Percentiles rank a stretch among this genome's conserved stretches.
Evolutionary conservation across 495 filamentous ascomycete genomes (phyloP).

Genomic region (Cryomyces minteri): DNA sequence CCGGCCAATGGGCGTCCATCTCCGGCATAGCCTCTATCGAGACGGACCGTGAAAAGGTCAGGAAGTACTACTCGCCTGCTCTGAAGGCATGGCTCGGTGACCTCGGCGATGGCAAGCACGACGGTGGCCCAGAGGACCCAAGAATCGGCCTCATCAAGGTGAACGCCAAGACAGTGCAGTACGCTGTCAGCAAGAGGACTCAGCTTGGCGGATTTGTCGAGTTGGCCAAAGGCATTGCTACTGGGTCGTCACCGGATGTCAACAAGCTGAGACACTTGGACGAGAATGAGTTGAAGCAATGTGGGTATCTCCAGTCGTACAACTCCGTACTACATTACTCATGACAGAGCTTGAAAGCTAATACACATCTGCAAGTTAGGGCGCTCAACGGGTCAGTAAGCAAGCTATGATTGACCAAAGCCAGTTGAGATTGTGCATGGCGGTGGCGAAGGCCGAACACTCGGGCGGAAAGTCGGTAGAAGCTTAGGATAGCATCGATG

Average conservation of each 20-base stretch:
- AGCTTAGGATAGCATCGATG: no score
- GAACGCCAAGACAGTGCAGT: slow-evolving; percentile 41
- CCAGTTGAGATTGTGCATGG: no score
- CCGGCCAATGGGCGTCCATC: slow-evolving; percentile 66
- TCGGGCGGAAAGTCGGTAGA: no score
- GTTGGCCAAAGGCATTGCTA: slow-evolving; percentile 55
- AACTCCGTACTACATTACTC: not conserved
- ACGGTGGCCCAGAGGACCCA: slow-evolving; percentile 67
- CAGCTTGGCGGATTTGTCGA: slow-evolving; percentile 43
- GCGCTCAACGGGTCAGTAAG: not conserved
- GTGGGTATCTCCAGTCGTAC: not conserved
- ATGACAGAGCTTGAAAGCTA: not conserved
- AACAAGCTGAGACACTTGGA: slow-evolving; percentile 67
- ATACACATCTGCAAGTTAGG: not conserved
- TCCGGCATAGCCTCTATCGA: slow-evolving; percentile 50
- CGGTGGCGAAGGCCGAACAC: no score
- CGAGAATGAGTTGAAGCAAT: slow-evolving; percentile 40
- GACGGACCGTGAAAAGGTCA: slow-evolving; percentile 45
- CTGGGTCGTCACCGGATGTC: slow-evolving; percentile 50
- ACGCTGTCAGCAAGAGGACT: slow-evolving; percentile 33
- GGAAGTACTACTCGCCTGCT: slow-evolving; percentile 57
- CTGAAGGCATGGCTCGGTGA: slow-evolving; percentile 86
- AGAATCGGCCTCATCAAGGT: slow-evolving; percentile 56
- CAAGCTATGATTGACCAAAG: not conserved
- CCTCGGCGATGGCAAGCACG: slow-evolving; percentile 71